Conservation (phyloP, 768 basidiomycete genomes). For the Mycena filopes region DNA sequence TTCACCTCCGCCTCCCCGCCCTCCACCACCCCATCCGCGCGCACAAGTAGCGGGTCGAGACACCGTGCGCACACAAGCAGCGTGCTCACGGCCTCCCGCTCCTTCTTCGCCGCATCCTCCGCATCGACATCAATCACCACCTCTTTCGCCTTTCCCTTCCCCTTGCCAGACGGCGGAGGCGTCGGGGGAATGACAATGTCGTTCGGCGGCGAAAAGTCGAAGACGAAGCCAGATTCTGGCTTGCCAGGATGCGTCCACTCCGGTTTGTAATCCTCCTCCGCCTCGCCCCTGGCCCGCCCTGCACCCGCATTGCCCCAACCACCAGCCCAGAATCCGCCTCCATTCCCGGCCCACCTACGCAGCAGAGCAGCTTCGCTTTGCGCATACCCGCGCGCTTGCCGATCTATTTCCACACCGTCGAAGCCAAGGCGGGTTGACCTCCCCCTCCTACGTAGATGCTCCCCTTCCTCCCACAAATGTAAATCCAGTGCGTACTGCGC, state of each 20-base stretch:
- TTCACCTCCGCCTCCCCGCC: constrained; percentile 55
- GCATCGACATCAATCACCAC: constrained; percentile 58
- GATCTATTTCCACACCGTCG: too few species aligned
- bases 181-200: constrained; percentile 30
- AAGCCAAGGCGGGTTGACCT: too few species aligned
- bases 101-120: constrained; percentile 51
- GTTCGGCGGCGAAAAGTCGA: constrained; percentile 66
- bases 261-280: constrained; percentile 58
- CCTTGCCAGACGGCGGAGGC: constrained; percentile 32
- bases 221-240: constrained; percentile 71
- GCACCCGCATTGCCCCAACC: too few species aligned
- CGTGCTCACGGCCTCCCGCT: constrained; percentile 46
- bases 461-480: constrained; percentile 23
- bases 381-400: constrained; percentile 37
- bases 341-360: constrained; percentile 19
- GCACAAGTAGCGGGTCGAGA: constrained; percentile 68
- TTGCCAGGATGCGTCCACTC: constrained; percentile 73
- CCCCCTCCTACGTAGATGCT: too few species aligned
- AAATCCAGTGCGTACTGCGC: constrained; percentile 35
- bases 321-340: too few species aligned
- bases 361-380: constrained; percentile 30
- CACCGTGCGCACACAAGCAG: constrained; percentile 77
- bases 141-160: constrained; percentile 25
- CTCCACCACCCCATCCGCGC: constrained; percentile 57
- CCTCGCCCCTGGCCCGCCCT: constrained; percentile 44